phyloP scores from a whole-genome alignment of 1,284 basidiomycete genomes.

The Mycena citricolor region DNA sequence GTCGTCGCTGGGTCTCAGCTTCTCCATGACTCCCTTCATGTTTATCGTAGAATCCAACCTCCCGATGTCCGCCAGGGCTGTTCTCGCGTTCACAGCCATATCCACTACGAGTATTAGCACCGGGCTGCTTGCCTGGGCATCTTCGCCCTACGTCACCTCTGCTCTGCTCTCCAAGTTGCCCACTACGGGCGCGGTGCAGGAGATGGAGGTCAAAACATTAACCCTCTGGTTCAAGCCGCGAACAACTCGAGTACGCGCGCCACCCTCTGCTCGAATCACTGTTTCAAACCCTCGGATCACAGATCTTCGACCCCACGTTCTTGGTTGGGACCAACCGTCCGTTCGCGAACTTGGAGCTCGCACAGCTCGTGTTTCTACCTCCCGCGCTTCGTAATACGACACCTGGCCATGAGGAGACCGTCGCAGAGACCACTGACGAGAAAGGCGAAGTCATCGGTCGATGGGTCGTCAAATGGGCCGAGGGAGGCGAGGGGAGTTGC shows the following conservation, averaged over 20 bases:
- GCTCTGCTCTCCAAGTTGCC: constrained; percentile 42
- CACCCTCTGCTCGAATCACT: not conserved
- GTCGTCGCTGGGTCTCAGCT: constrained; percentile 72
- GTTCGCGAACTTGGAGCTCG: constrained; percentile 82
- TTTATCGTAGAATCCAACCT: constrained; percentile 79
- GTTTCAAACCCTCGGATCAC: constrained; percentile 25
- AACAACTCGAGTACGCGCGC: constrained; percentile 41
- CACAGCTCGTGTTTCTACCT: constrained; percentile 51
- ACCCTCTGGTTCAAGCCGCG: constrained; percentile 61
- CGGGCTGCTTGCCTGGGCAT: constrained; percentile 73
- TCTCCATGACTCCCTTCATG: constrained; percentile 73
- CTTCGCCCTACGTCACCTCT: constrained; percentile 52
- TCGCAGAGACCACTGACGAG: constrained; percentile 70
- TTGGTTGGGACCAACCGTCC: constrained; percentile 68
- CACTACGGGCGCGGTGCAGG: constrained; percentile 43
- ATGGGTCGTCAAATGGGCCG: constrained; percentile 77
- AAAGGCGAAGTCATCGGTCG: constrained; percentile 67
- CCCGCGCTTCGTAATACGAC: constrained; percentile 35
- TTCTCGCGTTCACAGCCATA: constrained; percentile 69
- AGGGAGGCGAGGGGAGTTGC: constrained; percentile 61
- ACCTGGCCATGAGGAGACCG: constrained; percentile 65
- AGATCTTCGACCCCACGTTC: constrained; percentile 76
- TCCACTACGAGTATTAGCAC: constrained; percentile 73
- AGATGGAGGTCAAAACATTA: constrained; percentile 72
- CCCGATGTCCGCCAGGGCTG: constrained; percentile 67